Evolutionary conservation across 208 protist genomes (phyloP).

Genomic region (Trypanosoma brucei): DNA sequence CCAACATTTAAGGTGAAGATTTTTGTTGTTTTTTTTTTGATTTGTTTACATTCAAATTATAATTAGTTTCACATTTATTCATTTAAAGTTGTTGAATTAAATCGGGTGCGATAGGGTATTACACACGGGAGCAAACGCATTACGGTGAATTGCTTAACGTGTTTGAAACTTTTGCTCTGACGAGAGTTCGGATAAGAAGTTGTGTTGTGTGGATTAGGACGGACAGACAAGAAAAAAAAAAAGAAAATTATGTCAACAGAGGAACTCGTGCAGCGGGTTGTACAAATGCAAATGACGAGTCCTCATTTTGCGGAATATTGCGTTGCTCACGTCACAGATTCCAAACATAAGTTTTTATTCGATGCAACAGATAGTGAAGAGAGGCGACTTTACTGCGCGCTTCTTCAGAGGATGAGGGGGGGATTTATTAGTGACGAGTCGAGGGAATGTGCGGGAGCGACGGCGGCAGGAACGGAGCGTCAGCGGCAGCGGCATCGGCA

Average conservation of each 20-base stretch:
- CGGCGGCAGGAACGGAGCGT: neutral
- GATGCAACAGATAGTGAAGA: conserved; percentile 11
- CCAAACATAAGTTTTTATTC: conserved; percentile 37
- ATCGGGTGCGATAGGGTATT: too few relatives aligned
- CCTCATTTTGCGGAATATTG: conserved; percentile 47
- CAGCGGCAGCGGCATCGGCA: too few relatives aligned
- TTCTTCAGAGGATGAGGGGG: conserved; percentile 3
- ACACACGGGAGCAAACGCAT: neutral
- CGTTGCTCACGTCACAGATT: conserved; percentile 32
- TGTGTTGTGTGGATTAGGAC: too few relatives aligned
- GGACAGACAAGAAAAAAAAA: neutral
- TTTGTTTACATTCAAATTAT: too few relatives aligned
- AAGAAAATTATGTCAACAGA: neutral
- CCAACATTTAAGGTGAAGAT: neutral
- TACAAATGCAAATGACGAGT: conserved; percentile 34
- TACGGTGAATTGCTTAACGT: neutral
- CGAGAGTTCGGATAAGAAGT: too few relatives aligned
- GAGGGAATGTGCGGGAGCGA: neutral
- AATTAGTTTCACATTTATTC: too few relatives aligned
- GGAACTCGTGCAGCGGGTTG: conserved; percentile 19
- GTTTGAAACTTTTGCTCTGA: neutral
- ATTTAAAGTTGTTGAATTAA: too few relatives aligned
- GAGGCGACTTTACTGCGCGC: conserved; percentile 11
- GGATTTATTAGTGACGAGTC: neutral
- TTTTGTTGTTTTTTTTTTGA: too few relatives aligned